These are phyloP conservation scores for Saitozyma podzolica DNA, from an alignment of 768 basidiomycete species.

Conservation along the genomic window DNA sequence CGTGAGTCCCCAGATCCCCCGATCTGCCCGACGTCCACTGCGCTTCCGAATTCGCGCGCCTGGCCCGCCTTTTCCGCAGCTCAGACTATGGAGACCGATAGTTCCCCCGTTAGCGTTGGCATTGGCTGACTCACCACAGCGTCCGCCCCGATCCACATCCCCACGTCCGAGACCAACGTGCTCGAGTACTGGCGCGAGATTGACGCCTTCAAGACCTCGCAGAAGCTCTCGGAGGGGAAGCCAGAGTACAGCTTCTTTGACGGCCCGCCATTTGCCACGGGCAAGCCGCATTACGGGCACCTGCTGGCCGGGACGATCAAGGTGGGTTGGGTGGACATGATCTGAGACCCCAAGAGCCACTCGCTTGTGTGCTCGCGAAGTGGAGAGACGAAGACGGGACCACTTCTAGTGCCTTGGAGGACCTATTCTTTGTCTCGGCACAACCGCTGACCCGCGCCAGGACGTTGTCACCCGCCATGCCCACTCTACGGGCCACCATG, in stretches of 20 bases:
- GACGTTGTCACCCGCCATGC: slow-evolving; percentile 97
- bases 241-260: slow-evolving; percentile 95
- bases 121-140: slow-evolving; percentile 19
- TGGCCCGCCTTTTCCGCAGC: neutral
- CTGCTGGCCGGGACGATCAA: slow-evolving; percentile 64
- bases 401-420: neutral
- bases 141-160: slow-evolving; percentile 45
- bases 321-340: slow-evolving; percentile 26
- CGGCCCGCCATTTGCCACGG: slow-evolving; percentile 95
- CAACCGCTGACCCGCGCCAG: slow-evolving; percentile 56
- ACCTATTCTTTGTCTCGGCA: neutral
- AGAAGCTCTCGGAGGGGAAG: slow-evolving; percentile 86
- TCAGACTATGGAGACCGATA: neutral
- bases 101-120: neutral
- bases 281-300: slow-evolving; percentile 94
- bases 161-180: slow-evolving; percentile 65
- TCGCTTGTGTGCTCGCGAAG: too few species aligned
- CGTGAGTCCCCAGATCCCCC: slow-evolving; percentile 17
- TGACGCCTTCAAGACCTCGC: slow-evolving; percentile 91
- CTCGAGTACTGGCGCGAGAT: slow-evolving; percentile 91
- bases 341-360: neutral
- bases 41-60: neutral
- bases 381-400: too few species aligned
- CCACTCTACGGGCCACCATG: slow-evolving; percentile 86
- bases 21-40: neutral